Conservation (phyloP, 1,139 yeast species). For the Yamadazyma siamensis region DNA sequence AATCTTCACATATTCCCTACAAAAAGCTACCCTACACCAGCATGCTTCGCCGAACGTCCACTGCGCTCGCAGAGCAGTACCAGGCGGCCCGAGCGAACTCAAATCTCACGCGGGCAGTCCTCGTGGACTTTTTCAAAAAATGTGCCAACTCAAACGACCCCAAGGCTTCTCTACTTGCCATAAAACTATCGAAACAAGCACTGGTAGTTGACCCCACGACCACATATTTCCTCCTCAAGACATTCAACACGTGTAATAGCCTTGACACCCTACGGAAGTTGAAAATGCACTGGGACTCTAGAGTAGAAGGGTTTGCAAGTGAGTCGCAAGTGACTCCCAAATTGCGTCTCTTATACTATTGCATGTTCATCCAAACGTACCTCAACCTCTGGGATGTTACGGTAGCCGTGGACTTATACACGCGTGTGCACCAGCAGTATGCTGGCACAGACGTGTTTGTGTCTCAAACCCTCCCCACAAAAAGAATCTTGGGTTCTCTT, state of each 20-base stretch:
- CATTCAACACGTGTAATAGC: slow-evolving; percentile 1
- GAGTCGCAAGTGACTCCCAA: not conserved
- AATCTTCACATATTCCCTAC: too few relatives aligned
- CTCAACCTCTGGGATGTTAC: slow-evolving; percentile 23
- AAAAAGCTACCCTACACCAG: too few relatives aligned
- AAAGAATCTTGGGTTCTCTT: slow-evolving; percentile 13
- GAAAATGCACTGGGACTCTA: slow-evolving; percentile 9
- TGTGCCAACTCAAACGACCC: slow-evolving; percentile 1
- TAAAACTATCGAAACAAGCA: too few relatives aligned
- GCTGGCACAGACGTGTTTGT: not conserved
- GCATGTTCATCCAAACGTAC: slow-evolving; percentile 22
- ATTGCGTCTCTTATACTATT: slow-evolving; percentile 16
- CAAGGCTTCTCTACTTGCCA: slow-evolving; percentile 1
- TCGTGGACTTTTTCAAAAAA: slow-evolving; percentile 1
- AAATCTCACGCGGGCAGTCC: too few relatives aligned
- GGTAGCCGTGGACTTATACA: slow-evolving; percentile 20
- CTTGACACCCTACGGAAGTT: slow-evolving; percentile 4
- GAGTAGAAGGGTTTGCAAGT: slow-evolving; percentile 2
- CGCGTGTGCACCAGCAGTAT: not conserved
- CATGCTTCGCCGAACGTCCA: too few relatives aligned
- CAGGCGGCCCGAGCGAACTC: too few relatives aligned
- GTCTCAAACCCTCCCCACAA: slow-evolving; percentile 13
- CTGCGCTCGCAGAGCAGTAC: too few relatives aligned
- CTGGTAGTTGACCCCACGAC: not conserved
- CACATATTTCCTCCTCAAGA: not conserved